A percentile compares a stretch with the other conserved stretches of the same genome.
These are phyloP conservation scores for Ascochyta fabae DNA, from an alignment of 2,329 filamentous ascomycete species.

Conservation along the genomic window DNA sequence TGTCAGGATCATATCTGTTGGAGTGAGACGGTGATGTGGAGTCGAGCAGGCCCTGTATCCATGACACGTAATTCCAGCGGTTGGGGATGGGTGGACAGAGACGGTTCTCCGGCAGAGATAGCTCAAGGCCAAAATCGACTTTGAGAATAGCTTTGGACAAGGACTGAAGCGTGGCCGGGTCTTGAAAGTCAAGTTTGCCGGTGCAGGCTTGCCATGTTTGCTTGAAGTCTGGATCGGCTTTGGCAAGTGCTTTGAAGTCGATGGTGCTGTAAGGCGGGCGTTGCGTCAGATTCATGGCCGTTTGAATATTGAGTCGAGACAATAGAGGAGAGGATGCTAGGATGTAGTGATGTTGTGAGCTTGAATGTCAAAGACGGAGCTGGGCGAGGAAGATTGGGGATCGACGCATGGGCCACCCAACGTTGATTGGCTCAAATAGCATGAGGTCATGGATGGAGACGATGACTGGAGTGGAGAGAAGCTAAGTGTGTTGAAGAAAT, in stretches of 20 bases:
- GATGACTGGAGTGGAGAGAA: constrained; percentile 6
- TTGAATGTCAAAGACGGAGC: neutral
- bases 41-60: constrained; percentile 83
- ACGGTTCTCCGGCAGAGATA: constrained; percentile 77
- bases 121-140: constrained; percentile 73
- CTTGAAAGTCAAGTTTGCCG: constrained; percentile 77
- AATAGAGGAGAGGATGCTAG: neutral
- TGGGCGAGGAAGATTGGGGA: neutral
- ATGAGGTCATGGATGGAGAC: constrained; percentile 2
- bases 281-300: constrained; percentile 34
- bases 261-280: constrained; percentile 60
- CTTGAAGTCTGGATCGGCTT: constrained; percentile 65
- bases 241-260: constrained; percentile 67
- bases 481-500: constrained; percentile 26
- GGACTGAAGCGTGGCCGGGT: constrained; percentile 75
- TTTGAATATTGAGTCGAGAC: too few relatives aligned
- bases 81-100: constrained; percentile 80
- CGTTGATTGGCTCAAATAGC: constrained; percentile 29
- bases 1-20: constrained; percentile 56
- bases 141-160: constrained; percentile 81
- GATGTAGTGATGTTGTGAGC: neutral
- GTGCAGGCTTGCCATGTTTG: constrained; percentile 55
- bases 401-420: constrained; percentile 22
- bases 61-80: constrained; percentile 87
- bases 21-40: constrained; percentile 60